Evolutionary conservation across 1,284 basidiomycete species (phyloP), one percentile per base, ranked within the genome.

Genomic region (Trametes hirsuta): DNA sequence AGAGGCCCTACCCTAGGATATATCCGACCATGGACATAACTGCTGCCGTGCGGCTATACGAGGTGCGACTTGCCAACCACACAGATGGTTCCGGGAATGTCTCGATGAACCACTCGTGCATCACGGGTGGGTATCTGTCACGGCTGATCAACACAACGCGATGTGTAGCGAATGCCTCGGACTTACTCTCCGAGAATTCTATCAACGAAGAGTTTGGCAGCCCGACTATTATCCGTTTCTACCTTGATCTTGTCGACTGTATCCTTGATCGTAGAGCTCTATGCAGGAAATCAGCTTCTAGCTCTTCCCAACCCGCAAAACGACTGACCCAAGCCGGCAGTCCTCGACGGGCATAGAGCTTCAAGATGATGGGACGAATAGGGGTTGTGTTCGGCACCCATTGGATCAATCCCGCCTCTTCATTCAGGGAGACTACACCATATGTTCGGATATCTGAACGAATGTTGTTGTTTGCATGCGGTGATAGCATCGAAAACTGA

Each of bases 11-110:
- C 93, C 97, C 97, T 9, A 99, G 80, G 37, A 99, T 97, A 68
- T 94, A 97, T 21, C 97, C 97, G 25, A 99, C 94, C 91, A 99
- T 99, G 3, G 94, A 97, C 92, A 98, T 99, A 50, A 99, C 97
- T 0, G 97, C 97, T 0, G 91, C 84, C 0, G 97, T 98, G 45
- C 97, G 84, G 14, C 87, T 90, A 72, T 97, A 99, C 2, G 88
- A 84, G 61, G 94, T 78, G 25, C 97, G 87, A 71, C 92, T 93
- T 2, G 90, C 86, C 34, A 99, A 82, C 97, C 97, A 99, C 0
- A 93, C 91, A 0, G 92, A 90, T 0, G 97, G 97, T 70, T 99
- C 97, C 0, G 97, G 96, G 78, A 98, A 99, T 0, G 92, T 96
- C 69, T 94, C 91, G 46, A 98, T 77, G 75, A 99, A 99, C 97